Base-by-base conservation (phyloP, 768 basidiomycete genomes). In the Termitomyces bulborhizus region DNA sequence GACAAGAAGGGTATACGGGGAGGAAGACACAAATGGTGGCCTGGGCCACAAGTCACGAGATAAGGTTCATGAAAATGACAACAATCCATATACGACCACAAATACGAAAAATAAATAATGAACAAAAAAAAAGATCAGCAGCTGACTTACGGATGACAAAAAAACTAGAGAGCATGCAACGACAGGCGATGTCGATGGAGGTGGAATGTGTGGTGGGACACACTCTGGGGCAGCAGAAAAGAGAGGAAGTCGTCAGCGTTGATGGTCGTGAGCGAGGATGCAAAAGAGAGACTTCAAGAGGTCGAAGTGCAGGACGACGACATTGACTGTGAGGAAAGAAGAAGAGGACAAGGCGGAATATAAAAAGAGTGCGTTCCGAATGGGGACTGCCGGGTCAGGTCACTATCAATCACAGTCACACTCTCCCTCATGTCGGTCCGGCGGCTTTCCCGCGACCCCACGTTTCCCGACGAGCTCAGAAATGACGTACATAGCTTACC, bases 171-270 rank as follows among this genome's bases (percentile, higher is more conserved):
- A 63, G 70, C 77, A 76, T 77, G 65, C 76, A 70, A 75, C 63
- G 67, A 66, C 46, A 66, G 63, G 59, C 56, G 59, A 43, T 53
- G 62, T 64, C 61, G 54, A 57, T 39, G 59, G 34, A 54, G 49
- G 57, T 34, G 31, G 47, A 50, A 46, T 43, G 57, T 55, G 53
- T 42, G 49, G 47, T 44, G 45, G 51, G 53, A 58, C 60, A 58
- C 60, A 62, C 58, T 61, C 56, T 60, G 53, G 47, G 58, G 62
- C 62, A 57, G 61, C 59, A 57, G 59, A 60, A 65, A 63, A 61
- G 60, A 58, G 54, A 60, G 60, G 60, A 63, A 66, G 71, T 73
- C 69, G 75, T 76, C 68, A 77, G 75, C 75, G 73, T 74, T 58
- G 65, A 60, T 54, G 63, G 72, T 77, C 77, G 78, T 75, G 69